Base-by-base conservation (phyloP, 768 basidiomycete genomes). In the Mycena rebaudengoi region DNA sequence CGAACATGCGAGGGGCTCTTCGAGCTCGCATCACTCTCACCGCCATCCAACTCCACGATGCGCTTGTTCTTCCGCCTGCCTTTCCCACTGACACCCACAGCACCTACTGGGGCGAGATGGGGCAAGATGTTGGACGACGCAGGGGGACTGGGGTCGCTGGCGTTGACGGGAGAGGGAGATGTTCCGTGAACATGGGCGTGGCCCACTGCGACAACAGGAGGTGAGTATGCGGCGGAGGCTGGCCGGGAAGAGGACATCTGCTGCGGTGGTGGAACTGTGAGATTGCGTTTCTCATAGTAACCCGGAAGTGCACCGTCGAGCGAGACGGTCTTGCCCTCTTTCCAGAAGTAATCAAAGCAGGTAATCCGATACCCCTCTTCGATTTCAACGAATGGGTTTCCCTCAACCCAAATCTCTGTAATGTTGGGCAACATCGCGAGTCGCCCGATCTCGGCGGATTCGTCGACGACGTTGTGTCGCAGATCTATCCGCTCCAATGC, bases 401-500 rank as follows among this genome's bases (percentile, higher is more conserved):
- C 92, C 54, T 91, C 87, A 21, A 96, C 80, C 88, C 90, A 96
- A 3, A 98, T 82, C 70, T 95, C 90, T 11, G 82, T 65, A 37
- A 99, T 86, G 67, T 91, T 88, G 13, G 95, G 94, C 35, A 98
- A 80, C 7, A 86, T 82, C 0, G 93, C 88, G 23, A 99, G 79
- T 29, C 97, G 83, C 8, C 94, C 92, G 10, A 99, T 82, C 75
- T 99, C 97, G 11, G 88, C 88, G 46, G 86, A 87, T 68, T 98
- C 97, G 49, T 91, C 87, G 33, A 99, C 78, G 54, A 86, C 78
- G 67, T 99, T 98, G 55, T 81, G 74, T 7, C 95, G 86, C 16
- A 98, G 80, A 75, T 99, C 96, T 28, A 98, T 83, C 33, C 92
- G 86, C 73, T 96, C 91, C 12, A 99, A 85, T 3, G 88, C 91